Evolutionary conservation across 208 protist genomes (phyloP).

Genomic region (Leishmania mexicana): DNA sequence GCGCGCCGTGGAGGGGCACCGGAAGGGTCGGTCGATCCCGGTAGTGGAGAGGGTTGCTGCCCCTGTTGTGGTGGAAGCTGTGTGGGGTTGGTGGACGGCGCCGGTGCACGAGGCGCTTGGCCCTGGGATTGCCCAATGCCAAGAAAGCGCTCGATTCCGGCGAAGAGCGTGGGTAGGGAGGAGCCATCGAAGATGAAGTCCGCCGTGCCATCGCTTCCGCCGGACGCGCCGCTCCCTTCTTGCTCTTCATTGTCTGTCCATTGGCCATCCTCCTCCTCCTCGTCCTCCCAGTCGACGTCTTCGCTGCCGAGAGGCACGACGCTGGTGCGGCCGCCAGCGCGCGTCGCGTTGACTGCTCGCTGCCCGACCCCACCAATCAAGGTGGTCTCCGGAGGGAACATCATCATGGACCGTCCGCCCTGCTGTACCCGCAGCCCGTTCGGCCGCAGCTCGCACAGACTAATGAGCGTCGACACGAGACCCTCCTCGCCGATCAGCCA

Average conservation of each 20-base stretch:
- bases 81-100: background rate
- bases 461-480: constrained; percentile 57
- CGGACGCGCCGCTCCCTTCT: constrained; percentile 15
- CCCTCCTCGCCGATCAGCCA: constrained; percentile 68
- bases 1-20: background rate
- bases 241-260: constrained; percentile 13
- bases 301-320: background rate
- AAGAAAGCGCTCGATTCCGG: constrained; percentile 24
- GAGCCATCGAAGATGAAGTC: constrained; percentile 31
- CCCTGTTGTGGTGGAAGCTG: background rate
- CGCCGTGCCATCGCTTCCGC: constrained; percentile 18
- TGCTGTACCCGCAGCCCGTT: constrained; percentile 43
- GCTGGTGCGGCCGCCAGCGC: background rate
- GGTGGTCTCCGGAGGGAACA: constrained; percentile 15
- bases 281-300: constrained; percentile 30
- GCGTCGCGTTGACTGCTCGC: background rate
- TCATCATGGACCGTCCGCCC: constrained; percentile 40
- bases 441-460: constrained; percentile 62
- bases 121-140: constrained; percentile 11
- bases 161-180: constrained; percentile 22
- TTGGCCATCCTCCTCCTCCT: constrained; percentile 31
- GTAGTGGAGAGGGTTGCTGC: background rate
- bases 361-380: background rate
- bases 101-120: background rate
- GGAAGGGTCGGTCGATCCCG: background rate